Evolutionary conservation across 148 eudicot genomes (phyloP), one percentile per base, ranked within the genome.

Genomic region (Diospyros lotus): DNA sequence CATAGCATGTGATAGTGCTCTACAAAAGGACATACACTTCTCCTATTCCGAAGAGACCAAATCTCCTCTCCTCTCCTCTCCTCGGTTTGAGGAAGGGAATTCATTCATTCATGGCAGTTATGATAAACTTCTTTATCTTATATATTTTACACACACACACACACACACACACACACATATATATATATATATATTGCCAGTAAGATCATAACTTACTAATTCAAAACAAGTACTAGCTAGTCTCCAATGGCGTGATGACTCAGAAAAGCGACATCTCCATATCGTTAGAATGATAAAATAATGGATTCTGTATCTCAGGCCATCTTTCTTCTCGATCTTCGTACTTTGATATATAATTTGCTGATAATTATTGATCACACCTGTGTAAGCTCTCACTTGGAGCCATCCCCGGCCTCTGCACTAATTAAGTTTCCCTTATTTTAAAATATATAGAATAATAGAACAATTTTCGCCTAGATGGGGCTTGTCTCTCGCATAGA

Each of bases 211-310:
- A 62, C 28, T 28, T 28, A 28, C 28, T 28, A 28, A 28, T 28
- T 28, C 28, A 28, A 28, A 28, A 28, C 28, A 28, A 28, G 28
- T 28, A 73, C n/a, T 38, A 68, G 17, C 17, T 53, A 40, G 4
- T 70, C 15, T 8, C 48, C 73, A 70, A 14, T 3, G 62, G 48
- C 41, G 46, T 14, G 61, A 70, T 70, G 62, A 70, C 61, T 70
- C 62, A 41, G 46, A 54, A 54, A 55, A 74, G 60, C 0, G 41
- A 41, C 4, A 13, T 40, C 64, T 63, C 58, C 69, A 28, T 28
- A 64, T 52, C 8, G 56, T 45, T 41, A 52, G 61, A 61, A 7
- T 38, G 3, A 11, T 69, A 69, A 69, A 69, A 9, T 51, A 73
- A 63, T 46, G 38, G 28, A 10, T 9, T 41, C 12, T 46, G 52